Evolutionary conservation across 169 alveolate genomes (phyloP), one percentile per base, ranked within the genome.

Genomic region (Plasmodium falciparum): DNA sequence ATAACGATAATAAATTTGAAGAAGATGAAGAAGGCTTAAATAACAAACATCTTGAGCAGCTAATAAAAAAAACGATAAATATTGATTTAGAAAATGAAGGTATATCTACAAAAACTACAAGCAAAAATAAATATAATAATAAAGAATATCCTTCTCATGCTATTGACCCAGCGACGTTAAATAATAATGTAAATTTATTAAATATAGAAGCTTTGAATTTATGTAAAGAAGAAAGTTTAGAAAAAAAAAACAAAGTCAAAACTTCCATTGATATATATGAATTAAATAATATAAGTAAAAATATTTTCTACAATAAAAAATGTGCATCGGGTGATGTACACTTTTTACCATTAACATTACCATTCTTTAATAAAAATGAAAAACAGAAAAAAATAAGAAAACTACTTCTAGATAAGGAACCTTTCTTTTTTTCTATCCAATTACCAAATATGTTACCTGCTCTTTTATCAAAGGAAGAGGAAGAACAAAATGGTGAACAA

Each of bases 391-490:
- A 85, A 45, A 71, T 71, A 12, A 49, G 75, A 71, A 69, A 85
- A 33, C 8, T 71, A 43, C 43, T 85, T 73, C 26, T 71, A 62
- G 50, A 58, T 15, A 71, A 70, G 24, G 92, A 85, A 59, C 33
- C 58, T 0, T 85, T 85, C 45, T 61, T 85, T 71, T 85, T 85
- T 69, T 71, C n/a, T 56, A 72, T 85, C 22, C 92, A 85, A 54
- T 49, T 85, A 11, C 92, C 90, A 2, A 73, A 76, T 56, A 90
- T 73, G 88, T 62, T 90, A 66, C 93, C 93, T 6, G 91, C 63
- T 20, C 67, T 67, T 59, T 20, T 56, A 47, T 66, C 75, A 71
- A 50, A 85, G 13, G 86, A 71, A 12, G 76, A 61, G 47, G 76
- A 85, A 43, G 39, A 47, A 8, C 33, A 85, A 71, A 43, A 50